phyloP scores from a whole-genome alignment of 805 yeast genomes.

The Sugiyamaella lignohabitans region DNA sequence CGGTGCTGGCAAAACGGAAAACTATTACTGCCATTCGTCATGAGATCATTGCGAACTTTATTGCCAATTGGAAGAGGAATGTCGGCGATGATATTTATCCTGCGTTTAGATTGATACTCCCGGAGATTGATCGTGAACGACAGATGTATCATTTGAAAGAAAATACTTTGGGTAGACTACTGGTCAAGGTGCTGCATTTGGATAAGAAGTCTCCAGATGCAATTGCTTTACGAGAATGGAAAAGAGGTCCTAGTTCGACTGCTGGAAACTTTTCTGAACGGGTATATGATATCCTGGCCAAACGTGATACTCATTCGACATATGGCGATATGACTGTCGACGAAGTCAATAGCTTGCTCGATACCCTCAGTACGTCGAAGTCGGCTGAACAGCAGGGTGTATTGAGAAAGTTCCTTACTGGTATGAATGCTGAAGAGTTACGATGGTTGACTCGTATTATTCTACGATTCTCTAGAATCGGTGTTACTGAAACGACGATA shows the following conservation, averaged over 20 bases:
- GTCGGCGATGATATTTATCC: conserved; percentile 66
- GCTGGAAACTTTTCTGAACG: conserved; percentile 44
- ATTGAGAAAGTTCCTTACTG: conserved; percentile 44
- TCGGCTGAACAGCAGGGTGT: conserved; percentile 39
- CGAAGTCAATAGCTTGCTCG: conserved; percentile 44
- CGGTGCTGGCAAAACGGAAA: conserved; percentile 16
- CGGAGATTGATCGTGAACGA: conserved; percentile 49
- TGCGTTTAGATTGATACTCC: conserved; percentile 42
- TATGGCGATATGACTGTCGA: conserved; percentile 40
- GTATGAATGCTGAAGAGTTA: conserved; percentile 55
- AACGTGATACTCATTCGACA: conserved; percentile 38
- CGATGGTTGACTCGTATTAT: conserved; percentile 64
- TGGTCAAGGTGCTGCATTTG: conserved; percentile 46
- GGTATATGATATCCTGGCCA: conserved; percentile 44
- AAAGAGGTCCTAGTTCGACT: conserved; percentile 35
- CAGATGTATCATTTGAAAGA: conserved; percentile 58
- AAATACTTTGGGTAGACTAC: conserved; percentile 44
- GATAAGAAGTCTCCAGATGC: conserved; percentile 60
- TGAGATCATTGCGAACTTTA: conserved; percentile 35
- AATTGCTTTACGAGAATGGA: conserved; percentile 43
- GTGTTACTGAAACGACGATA: conserved; percentile 53
- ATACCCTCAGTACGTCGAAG: conserved; percentile 35
- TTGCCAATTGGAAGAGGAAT: conserved; percentile 44
- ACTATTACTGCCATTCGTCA: conserved; percentile 22
- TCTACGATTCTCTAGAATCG: conserved; percentile 42